Evolutionary conservation across 257 asterid genomes (phyloP).

Genomic region (Rubia yunnanensis): DNA sequence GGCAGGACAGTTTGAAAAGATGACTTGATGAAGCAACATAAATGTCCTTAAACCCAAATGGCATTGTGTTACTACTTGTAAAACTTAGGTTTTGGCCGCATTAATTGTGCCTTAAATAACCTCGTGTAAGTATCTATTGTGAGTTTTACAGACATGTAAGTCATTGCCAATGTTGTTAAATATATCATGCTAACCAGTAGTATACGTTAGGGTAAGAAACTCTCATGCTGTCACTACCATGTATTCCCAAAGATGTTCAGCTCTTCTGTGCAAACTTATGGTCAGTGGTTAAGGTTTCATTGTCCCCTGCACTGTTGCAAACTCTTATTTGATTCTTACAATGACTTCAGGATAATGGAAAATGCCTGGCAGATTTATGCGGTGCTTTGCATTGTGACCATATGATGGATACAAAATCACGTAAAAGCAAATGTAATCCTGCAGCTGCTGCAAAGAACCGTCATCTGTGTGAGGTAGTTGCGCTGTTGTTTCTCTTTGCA

Average conservation of each 20-base stretch:
- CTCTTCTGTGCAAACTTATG: background rate
- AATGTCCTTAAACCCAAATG: background rate
- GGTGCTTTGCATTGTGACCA: conserved; percentile 92
- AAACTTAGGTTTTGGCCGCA: background rate
- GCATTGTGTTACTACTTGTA: background rate
- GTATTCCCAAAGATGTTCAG: background rate
- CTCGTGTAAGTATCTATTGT: background rate
- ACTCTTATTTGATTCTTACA: conserved; percentile 10
- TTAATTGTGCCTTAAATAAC: background rate
- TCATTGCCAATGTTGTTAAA: background rate
- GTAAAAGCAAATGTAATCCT: conserved; percentile 80
- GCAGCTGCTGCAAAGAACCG: conserved; percentile 78
- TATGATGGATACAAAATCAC: conserved; percentile 39
- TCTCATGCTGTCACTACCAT: background rate
- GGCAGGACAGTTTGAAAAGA: background rate
- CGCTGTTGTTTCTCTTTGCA: background rate
- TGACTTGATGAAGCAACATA: background rate
- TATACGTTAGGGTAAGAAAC: background rate
- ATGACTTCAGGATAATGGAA: conserved; percentile 54
- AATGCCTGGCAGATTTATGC: conserved; percentile 90
- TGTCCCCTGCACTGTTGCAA: background rate
- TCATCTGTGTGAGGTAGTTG: conserved; percentile 76
- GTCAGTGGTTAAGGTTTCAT: background rate
- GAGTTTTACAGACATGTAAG: background rate
- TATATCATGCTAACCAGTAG: too few species aligned